These are phyloP conservation scores for Stemphylium lycopersici DNA, from an alignment of 2,329 filamentous ascomycete genomes.

Conservation along the genomic window DNA sequence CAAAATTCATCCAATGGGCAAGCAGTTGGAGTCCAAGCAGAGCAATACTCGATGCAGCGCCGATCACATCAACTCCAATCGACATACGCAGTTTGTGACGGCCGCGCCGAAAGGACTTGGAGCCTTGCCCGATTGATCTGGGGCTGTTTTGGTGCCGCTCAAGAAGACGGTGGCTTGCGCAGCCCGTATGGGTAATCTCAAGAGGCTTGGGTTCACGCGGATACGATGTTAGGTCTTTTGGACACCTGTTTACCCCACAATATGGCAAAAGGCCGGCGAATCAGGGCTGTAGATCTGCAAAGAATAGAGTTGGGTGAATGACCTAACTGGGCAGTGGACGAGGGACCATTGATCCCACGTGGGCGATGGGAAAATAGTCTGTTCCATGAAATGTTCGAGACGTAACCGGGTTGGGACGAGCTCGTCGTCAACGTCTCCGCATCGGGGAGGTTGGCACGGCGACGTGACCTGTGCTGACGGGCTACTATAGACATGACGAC, in stretches of 20 bases:
- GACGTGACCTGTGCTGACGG: conserved; percentile 7
- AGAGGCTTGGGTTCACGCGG: conserved; percentile 11
- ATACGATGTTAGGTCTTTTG: conserved; percentile 12
- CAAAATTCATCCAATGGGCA: background rate
- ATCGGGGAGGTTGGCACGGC: background rate
- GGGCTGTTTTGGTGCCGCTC: background rate
- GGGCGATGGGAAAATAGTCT: background rate
- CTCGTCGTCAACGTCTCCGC: conserved; percentile 4
- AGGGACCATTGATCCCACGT: background rate
- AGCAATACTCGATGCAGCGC: conserved; percentile 10
- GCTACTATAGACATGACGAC: background rate
- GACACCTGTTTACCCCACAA: conserved; percentile 25
- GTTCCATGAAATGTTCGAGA: background rate
- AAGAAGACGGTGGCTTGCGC: conserved; percentile 2
- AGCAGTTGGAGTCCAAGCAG: background rate
- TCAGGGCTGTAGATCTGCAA: conserved; percentile 10
- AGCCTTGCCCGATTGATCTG: background rate
- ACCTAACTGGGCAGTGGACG: background rate
- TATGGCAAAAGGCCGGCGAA: conserved; percentile 9
- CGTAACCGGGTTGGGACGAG: background rate
- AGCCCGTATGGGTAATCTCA: conserved; percentile 36
- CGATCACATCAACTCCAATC: conserved; percentile 9
- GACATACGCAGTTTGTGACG: background rate
- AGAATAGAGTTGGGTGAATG: background rate
- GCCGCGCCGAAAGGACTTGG: background rate